Conservation (phyloP, 257 asterid species). For the Coffea canephora region DNA sequence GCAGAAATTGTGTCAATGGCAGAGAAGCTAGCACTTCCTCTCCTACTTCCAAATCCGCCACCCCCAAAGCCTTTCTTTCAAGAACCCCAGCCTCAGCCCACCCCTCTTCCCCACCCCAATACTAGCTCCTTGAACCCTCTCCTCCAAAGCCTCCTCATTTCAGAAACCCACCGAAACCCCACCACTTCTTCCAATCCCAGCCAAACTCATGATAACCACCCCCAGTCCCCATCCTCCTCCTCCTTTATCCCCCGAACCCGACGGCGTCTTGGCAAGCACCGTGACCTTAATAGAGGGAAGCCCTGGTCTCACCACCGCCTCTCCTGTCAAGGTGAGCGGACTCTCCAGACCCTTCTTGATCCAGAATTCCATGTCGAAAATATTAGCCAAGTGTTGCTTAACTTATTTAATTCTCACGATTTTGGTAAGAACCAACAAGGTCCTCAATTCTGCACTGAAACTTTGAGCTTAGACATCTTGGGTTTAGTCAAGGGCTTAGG, state of each 20-base stretch:
- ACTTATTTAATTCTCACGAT: conserved; percentile 29
- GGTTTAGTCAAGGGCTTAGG: conserved; percentile 73
- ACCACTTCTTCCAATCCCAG: conserved; percentile 28
- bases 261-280: conserved; percentile 65
- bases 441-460: conserved; percentile 31
- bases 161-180: conserved; percentile 30
- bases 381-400: conserved; percentile 38
- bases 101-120: conserved; percentile 23
- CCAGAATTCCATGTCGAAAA: conserved; percentile 45
- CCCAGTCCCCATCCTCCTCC: neutral
- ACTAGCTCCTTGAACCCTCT: conserved; percentile 37
- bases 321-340: conserved; percentile 64
- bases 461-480: conserved; percentile 43
- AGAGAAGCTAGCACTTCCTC: conserved; percentile 80
- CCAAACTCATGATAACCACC: conserved; percentile 10
- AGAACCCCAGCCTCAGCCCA: conserved; percentile 34
- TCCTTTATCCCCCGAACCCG: conserved; percentile 45
- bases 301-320: conserved; percentile 75
- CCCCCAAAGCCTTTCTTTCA: conserved; percentile 71
- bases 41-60: conserved; percentile 78
- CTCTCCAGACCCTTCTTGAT: conserved; percentile 47
- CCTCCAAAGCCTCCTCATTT: conserved; percentile 48
- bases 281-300: conserved; percentile 71
- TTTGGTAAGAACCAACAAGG: conserved; percentile 9
- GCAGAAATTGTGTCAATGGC: conserved; percentile 48